A percentile compares a stretch with the other conserved stretches of the same genome.
These are phyloP conservation scores for Ustilago tritici DNA, from an alignment of 1,284 basidiomycete genomes.

Conservation along the genomic window DNA sequence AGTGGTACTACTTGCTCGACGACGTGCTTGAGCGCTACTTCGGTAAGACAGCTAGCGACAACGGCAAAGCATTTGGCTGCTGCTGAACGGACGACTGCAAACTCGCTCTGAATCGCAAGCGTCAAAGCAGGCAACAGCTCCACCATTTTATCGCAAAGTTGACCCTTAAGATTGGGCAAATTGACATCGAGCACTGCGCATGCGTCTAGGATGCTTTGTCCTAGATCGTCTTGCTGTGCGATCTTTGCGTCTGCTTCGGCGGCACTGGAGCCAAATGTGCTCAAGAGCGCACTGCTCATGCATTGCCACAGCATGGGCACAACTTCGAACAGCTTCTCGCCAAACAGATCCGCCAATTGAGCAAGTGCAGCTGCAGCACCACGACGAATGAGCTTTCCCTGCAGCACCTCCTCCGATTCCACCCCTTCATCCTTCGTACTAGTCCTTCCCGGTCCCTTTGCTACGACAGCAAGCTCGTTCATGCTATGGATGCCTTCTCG, in stretches of 20 bases:
- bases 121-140: constrained; percentile 83
- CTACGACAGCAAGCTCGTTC: constrained; percentile 65
- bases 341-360: constrained; percentile 83
- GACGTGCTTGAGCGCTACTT: constrained; percentile 86
- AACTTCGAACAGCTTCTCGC: constrained; percentile 77
- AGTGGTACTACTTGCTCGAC: constrained; percentile 88
- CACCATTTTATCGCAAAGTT: constrained; percentile 78
- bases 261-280: constrained; percentile 77
- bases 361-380: constrained; percentile 88
- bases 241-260: constrained; percentile 33
- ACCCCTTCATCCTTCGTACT: constrained; percentile 66
- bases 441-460: constrained; percentile 29
- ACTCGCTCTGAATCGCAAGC: constrained; percentile 82
- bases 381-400: constrained; percentile 74
- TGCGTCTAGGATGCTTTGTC: constrained; percentile 93
- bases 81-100: constrained; percentile 87
- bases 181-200: constrained; percentile 89
- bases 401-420: constrained; percentile 69
- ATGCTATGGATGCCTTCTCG: constrained; percentile 84
- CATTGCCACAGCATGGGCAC: constrained; percentile 95
- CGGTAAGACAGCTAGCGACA: constrained; percentile 85
- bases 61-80: constrained; percentile 88
- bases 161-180: constrained; percentile 79
- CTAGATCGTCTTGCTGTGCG: constrained; percentile 69
- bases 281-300: constrained; percentile 82